phyloP scores from a whole-genome alignment of 768 basidiomycete genomes.

The Lactarius indigo region DNA sequence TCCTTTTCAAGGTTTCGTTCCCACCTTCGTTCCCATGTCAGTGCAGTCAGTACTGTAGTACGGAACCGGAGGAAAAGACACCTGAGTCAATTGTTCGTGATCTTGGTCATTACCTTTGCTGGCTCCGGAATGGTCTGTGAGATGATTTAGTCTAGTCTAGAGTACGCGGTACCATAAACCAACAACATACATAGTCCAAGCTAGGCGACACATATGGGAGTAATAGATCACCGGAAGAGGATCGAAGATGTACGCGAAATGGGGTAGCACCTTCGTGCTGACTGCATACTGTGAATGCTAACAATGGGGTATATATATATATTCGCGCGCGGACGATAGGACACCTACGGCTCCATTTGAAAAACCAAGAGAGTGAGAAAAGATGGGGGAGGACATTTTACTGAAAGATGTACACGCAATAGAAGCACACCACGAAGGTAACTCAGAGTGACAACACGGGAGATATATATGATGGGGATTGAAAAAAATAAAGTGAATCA shows the following conservation, averaged over 20 bases:
- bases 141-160: neutral
- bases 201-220: slow-evolving; percentile 13
- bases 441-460: slow-evolving; percentile 9
- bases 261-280: neutral
- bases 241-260: neutral
- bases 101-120: neutral
- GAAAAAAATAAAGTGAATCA: neutral
- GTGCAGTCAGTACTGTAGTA: neutral
- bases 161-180: neutral
- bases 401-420: slow-evolving; percentile 7
- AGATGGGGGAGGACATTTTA: neutral
- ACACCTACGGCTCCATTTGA: neutral
- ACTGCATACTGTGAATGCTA: neutral
- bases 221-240: neutral
- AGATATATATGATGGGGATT: slow-evolving; percentile 17
- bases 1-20: neutral
- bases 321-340: slow-evolving; percentile 1
- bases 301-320: slow-evolving; percentile 9
- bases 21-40: neutral
- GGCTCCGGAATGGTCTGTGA: neutral
- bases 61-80: neutral
- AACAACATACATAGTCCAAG: slow-evolving; percentile 15
- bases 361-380: neutral
- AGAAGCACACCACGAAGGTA: slow-evolving; percentile 14
- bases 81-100: too few species aligned